These are phyloP conservation scores for Yarrowia deformans DNA, from an alignment of 805 yeast genomes.

Conservation along the genomic window DNA sequence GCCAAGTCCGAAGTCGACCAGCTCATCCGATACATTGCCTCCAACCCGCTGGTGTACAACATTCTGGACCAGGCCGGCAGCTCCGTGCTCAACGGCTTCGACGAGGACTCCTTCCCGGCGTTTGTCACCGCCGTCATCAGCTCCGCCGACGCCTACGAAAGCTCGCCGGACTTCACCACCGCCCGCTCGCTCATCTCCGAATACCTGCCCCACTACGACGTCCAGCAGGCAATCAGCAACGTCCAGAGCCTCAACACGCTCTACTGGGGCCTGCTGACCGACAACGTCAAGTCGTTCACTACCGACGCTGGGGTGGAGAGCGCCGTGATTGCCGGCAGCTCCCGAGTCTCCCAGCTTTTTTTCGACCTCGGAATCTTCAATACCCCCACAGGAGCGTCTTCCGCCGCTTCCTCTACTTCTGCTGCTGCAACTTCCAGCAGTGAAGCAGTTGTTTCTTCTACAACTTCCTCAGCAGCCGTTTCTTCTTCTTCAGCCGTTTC, in stretches of 20 bases:
- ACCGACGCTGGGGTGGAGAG: constrained; percentile 1
- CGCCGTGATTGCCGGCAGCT: neutral
- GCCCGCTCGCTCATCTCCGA: constrained; percentile 12
- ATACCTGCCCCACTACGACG: constrained; percentile 25
- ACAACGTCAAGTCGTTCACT: constrained; percentile 1
- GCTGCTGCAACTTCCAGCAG: neutral
- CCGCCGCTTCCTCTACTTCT: neutral
- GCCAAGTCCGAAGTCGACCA: constrained; percentile 37
- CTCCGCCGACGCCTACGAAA: neutral
- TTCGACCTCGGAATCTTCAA: constrained; percentile 16
- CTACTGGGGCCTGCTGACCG: constrained; percentile 20
- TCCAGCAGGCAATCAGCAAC: constrained; percentile 12
- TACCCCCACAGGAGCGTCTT: neutral
- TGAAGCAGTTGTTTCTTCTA: too few species aligned
- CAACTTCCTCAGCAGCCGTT: neutral
- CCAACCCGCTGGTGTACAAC: neutral
- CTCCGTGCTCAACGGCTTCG: neutral
- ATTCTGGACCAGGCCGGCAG: constrained; percentile 9
- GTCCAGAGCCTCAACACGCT: neutral
- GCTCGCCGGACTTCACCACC: constrained; percentile 16
- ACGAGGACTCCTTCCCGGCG: constrained; percentile 12
- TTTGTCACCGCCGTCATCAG: constrained; percentile 15
- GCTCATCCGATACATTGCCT: constrained; percentile 34
- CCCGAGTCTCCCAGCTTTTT: constrained; percentile 2
- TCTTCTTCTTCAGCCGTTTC: constrained; percentile 1